These are phyloP conservation scores for Lathyrus sativus DNA, from an alignment of 306 rosid species.

Conservation along the genomic window DNA sequence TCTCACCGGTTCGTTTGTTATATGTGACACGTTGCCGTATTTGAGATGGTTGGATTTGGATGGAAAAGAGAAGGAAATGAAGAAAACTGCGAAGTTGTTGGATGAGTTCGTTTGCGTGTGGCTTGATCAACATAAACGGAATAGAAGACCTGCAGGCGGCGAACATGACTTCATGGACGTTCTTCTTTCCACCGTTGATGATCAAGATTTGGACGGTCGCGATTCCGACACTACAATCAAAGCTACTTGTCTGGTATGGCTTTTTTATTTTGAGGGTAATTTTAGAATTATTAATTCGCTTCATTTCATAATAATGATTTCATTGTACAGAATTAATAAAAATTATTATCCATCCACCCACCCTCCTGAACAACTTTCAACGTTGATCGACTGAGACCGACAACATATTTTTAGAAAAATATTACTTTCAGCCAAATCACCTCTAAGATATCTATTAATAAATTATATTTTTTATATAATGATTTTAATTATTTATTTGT, in stretches of 20 bases:
- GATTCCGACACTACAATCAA: constrained; percentile 35
- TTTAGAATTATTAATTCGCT: too few relatives aligned
- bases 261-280: too few relatives aligned
- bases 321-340: too few relatives aligned
- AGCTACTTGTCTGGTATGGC: constrained; percentile 33
- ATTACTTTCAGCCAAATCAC: too few relatives aligned
- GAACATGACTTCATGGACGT: constrained; percentile 40
- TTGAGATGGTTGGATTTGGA: constrained; percentile 57
- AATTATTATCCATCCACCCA: too few relatives aligned
- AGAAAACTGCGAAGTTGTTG: constrained; percentile 32
- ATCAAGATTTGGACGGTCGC: neutral
- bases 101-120: constrained; percentile 21
- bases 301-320: too few relatives aligned
- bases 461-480: too few relatives aligned
- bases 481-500: too few relatives aligned
- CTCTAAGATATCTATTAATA: too few relatives aligned
- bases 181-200: constrained; percentile 26
- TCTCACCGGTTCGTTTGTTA: constrained; percentile 18
- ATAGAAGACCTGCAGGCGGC: neutral
- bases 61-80: constrained; percentile 44
- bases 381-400: too few relatives aligned
- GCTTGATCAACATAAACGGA: constrained; percentile 44
- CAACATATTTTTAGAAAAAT: too few relatives aligned
- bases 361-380: too few relatives aligned
- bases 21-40: constrained; percentile 39